Evolutionary conservation across 164 flowering plant genomes (phyloP), one percentile per base, ranked within the genome.

Genomic region (Houttuynia cordata): DNA sequence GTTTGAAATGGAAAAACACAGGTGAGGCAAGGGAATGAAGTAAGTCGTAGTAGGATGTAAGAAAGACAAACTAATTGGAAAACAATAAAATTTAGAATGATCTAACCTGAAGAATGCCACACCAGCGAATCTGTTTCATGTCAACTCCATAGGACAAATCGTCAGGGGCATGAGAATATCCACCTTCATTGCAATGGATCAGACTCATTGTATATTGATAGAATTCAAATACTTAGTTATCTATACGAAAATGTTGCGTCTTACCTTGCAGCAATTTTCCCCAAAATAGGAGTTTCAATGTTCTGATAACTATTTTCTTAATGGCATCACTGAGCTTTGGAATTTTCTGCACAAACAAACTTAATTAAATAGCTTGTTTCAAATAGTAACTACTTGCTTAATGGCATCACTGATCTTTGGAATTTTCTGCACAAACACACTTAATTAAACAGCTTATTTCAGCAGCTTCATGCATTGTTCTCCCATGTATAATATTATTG

Each of bases 251-350:
- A 19, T 12, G 14, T 23, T 5, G 14, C 3, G 0, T 21, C 14
- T 41, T 68, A 84, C 87, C 88, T 78, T 87, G 91, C 60, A 83
- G 59, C 58, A 85, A 49, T 62, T 83, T 59, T 42, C 91, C 96
- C 96, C 88, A 87, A 54, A 87, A 82, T 0, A 87, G 73, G 69
- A 87, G 91, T 75, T 87, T 87, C 65, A 83, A 6, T 15, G 87
- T 82, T 70, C 96, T 80, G 51, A 74, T 0, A 18, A 70, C 37
- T 10, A 87, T 78, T 67, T 72, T 87, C 74, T 62, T 85, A 0
- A 83, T 56, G n/a, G 91, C 84, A 58, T 20, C 52, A 21, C 60
- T 68, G 19, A 72, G 51, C 60, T 75, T 83, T 9, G 83, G 80
- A 49, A 87, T 68, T 77, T 66, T 87, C 96, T 85, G 80, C 67